These are phyloP conservation scores for Phoma sp. DNA, from an alignment of 2,329 filamentous ascomycete species.

Conservation along the genomic window DNA sequence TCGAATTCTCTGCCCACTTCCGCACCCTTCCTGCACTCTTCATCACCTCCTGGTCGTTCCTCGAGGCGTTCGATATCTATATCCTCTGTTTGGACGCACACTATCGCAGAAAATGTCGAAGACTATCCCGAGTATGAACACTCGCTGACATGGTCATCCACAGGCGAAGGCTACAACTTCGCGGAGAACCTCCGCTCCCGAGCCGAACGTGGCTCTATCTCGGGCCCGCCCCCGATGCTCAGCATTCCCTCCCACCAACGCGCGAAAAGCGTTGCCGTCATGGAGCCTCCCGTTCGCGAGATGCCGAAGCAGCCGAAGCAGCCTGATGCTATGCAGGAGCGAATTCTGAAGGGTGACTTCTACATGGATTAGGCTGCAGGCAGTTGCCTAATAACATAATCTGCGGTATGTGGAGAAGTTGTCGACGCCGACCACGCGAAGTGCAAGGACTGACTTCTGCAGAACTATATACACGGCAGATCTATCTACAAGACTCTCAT, in stretches of 20 bases:
- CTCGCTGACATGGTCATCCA: conserved; percentile 68
- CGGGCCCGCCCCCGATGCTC: conserved; percentile 50
- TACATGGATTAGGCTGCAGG: conserved; percentile 80
- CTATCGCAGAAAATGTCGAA: conserved; percentile 40
- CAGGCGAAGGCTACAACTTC: conserved; percentile 97
- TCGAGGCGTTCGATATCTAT: conserved; percentile 35
- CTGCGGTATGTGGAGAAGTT: conserved; percentile 1
- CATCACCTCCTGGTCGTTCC: conserved; percentile 26
- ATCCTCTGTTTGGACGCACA: conserved; percentile 36
- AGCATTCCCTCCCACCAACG: conserved; percentile 62
- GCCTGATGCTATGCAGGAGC: conserved; percentile 93
- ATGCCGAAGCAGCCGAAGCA: conserved; percentile 65
- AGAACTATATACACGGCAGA: conserved; percentile 11
- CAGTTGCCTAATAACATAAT: not conserved
- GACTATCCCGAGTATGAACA: conserved; percentile 54
- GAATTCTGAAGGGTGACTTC: conserved; percentile 96
- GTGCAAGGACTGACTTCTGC: not conserved
- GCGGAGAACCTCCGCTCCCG: conserved; percentile 92
- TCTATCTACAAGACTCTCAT: conserved; percentile 10
- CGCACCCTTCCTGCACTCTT: conserved; percentile 32
- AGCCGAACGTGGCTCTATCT: conserved; percentile 75
- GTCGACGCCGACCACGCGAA: not conserved
- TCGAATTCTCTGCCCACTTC: conserved; percentile 43
- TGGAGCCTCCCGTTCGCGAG: conserved; percentile 64
- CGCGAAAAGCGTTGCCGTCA: conserved; percentile 71